phyloP scores from a whole-genome alignment of 805 yeast species.

The Kazachstania africana region DNA sequence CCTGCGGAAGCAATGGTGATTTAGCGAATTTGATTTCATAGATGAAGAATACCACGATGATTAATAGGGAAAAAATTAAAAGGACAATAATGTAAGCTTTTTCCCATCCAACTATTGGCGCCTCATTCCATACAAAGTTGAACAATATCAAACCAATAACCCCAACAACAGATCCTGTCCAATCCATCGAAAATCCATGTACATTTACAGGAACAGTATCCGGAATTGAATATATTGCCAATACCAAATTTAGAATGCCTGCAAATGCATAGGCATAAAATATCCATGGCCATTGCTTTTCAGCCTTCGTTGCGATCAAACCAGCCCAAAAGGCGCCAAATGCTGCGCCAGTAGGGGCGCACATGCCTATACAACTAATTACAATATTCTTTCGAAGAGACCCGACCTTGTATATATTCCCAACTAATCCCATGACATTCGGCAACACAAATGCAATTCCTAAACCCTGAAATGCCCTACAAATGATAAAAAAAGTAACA shows the following conservation, averaged over 20 bases:
- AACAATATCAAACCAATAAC: constrained; percentile 48
- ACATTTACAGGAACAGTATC: constrained; percentile 16
- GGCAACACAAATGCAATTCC: constrained; percentile 49
- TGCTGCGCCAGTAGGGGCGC: constrained; percentile 53
- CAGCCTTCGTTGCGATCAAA: constrained; percentile 21
- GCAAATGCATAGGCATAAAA: constrained; percentile 18
- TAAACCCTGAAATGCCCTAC: constrained; percentile 49
- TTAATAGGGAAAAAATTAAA: constrained; percentile 36
- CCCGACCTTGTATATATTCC: constrained; percentile 31
- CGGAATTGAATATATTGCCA: constrained; percentile 21
- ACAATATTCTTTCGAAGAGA: constrained; percentile 38
- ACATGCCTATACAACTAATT: constrained; percentile 45
- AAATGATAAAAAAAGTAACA: constrained; percentile 36
- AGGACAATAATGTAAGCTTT: constrained; percentile 44
- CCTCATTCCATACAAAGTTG: constrained; percentile 66
- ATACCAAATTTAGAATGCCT: constrained; percentile 7
- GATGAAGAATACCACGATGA: constrained; percentile 34
- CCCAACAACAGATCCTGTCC: constrained; percentile 43
- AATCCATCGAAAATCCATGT: constrained; percentile 29
- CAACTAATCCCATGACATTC: constrained; percentile 45
- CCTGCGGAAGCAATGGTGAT: constrained; percentile 44
- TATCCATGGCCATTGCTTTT: constrained; percentile 18
- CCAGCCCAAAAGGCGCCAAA: constrained; percentile 42
- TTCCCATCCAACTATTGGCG: constrained; percentile 63
- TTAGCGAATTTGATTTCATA: constrained; percentile 36